Evolutionary conservation across 768 basidiomycete genomes (phyloP), one percentile per base, ranked within the genome.

Genomic region (Phaeolepiota aurea): DNA sequence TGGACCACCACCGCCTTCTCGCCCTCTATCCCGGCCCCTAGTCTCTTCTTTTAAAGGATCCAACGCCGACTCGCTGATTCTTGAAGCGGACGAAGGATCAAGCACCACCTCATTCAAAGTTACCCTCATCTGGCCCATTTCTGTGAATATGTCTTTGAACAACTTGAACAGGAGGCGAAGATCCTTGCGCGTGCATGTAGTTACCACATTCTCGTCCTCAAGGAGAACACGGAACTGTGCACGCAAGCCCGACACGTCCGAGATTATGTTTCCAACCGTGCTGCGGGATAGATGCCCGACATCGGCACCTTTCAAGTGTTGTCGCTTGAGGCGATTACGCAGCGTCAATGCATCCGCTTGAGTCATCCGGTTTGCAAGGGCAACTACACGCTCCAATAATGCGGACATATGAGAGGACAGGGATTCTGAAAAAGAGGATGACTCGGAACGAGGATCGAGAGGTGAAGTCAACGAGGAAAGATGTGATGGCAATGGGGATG

Each of bases 81-180:
- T 78, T 2, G 59, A 48, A 3, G 93, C 93, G 25, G 79, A 67
- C 1, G 74, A 61, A 13, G 96, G 96, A 43, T 98, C 91, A 16
- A 99, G 72, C 35, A 91, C 82, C 32, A 97, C 70, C 42, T 93
- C 84, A 54, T 99, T 99, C 46, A 98, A 63, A 28, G 82, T 74
- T 22, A 79, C 76, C 38, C 92, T 79, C 52, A 97, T 65, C 48
- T 82, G 73, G 1, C 87, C 85, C 55, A 94, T 69, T 54, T 94
- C 90, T 31, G 68, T 68, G 47, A 98, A 87, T 16, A 82, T 61
- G 46, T 98, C 93, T 54, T 79, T 84, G 59, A 94, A 71, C 32
- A 97, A 61, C 53, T 83, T 90, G 66, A 97, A 77, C 38, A 99
- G 61, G 5, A 72, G 62, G 9, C 87, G 77, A 47, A 96, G 72